These are phyloP conservation scores for Luffa aegyptiaca DNA, from an alignment of 306 rosid species.

Conservation along the genomic window DNA sequence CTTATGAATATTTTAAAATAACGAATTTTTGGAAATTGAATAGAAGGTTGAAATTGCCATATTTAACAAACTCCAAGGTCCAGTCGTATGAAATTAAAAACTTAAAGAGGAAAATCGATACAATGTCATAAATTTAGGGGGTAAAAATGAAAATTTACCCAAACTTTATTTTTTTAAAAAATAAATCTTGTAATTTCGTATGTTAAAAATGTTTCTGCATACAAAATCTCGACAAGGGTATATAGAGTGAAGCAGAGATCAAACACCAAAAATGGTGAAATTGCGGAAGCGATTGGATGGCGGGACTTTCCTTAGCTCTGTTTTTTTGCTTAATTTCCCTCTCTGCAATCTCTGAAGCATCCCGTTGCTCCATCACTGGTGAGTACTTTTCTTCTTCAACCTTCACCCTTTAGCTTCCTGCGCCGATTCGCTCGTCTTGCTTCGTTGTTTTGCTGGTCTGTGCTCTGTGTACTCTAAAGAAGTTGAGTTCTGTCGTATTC, in stretches of 20 bases:
- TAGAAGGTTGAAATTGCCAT: too few species aligned
- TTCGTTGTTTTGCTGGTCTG: background rate
- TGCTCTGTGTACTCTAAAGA: background rate
- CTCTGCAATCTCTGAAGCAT: conserved; percentile 38
- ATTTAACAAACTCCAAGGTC: too few species aligned
- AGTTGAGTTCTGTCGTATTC: background rate
- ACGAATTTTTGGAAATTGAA: too few species aligned
- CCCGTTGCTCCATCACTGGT: conserved; percentile 56
- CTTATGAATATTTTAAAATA: too few species aligned
- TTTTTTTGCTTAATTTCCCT: conserved; percentile 24
- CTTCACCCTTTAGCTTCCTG: background rate
- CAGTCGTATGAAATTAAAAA: too few species aligned
- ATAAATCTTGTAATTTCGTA: too few species aligned
- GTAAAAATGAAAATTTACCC: too few species aligned
- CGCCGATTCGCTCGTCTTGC: background rate
- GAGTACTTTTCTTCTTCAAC: background rate
- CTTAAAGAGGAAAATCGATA: too few species aligned
- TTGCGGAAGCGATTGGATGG: conserved; percentile 22
- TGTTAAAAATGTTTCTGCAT: background rate
- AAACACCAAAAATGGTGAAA: background rate
- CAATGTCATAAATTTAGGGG: too few species aligned
- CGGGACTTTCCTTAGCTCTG: conserved; percentile 7
- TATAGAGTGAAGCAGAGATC: background rate
- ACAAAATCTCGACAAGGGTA: background rate
- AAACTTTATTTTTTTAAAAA: too few species aligned